Base-by-base conservation (phyloP, 2,329 filamentous ascomycete species). In the Neonectria magnoliae region DNA sequence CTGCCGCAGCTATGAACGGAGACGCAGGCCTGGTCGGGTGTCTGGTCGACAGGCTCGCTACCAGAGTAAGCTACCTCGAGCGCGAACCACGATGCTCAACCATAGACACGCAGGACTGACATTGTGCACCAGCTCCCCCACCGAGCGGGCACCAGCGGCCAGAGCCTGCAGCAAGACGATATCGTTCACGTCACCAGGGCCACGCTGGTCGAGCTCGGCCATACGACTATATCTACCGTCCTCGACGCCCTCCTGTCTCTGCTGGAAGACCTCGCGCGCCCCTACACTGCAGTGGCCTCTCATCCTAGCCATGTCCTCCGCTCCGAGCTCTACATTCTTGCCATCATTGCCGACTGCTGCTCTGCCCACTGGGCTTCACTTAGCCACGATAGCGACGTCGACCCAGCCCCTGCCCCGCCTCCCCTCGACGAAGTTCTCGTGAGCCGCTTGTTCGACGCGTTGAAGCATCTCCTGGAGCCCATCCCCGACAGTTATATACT, bases 321-420 rank as follows among this genome's bases (percentile, higher is more conserved):
- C 51, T 91, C 90, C 18, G 89, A 91, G 75, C 80, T 89, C 52
- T 91, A 89, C 71, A 80, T 91, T n/a, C 77, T 91, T 54, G 83
- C 86, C 52, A 80, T 91, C 45, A 82, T 89, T 38, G 87, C 88
- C 73, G 88, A 91, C 72, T 91, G 89, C 74, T 91, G 88, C 70
- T 83, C 84, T 55, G 84, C 85, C 57, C 84, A 89, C 73, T 91
- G 88, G 88, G 78, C 83, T 29, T 77, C 80, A 42, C 73, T 84
- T 47, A 78, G 81, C 60, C 72, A 64, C 33, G 68, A 73, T 22
- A 61, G 61, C 42, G 65, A 73, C 71, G 33, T 52, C 20, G 67
- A 71, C 20, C 65, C 64, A 25, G 33, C 51, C 29, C 67, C 65
- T 13, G 52, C 57, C 4, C 82, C 81, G 14, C 76, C 81, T 31